Evolutionary conservation across 2,329 filamentous ascomycete genomes (phyloP).

Genomic region (Colletotrichum lupini): DNA sequence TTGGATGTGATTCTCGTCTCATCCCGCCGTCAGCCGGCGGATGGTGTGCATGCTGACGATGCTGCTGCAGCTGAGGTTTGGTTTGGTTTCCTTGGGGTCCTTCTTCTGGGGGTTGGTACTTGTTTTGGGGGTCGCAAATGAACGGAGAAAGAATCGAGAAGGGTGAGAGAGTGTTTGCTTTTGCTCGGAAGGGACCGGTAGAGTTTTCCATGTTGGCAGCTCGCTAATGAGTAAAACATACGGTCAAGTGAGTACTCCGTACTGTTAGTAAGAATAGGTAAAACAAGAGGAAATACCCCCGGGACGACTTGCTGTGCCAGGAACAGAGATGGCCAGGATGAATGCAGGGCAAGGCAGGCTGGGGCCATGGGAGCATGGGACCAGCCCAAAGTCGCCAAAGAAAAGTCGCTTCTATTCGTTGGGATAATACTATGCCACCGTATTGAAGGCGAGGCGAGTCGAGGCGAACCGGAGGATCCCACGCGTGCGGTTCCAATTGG

Average conservation of each 20-base stretch:
- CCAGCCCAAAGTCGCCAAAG: not conserved
- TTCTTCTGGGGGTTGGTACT: too few species aligned
- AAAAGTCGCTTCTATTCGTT: not conserved
- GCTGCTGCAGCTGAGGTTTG: not conserved
- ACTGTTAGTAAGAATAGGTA: not conserved
- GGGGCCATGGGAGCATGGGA: not conserved
- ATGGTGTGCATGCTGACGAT: not conserved
- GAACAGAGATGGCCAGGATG: not conserved
- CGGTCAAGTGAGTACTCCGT: not conserved
- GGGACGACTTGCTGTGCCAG: not conserved
- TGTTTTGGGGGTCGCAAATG: too few species aligned
- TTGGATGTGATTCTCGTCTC: not conserved
- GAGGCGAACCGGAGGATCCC: constrained; percentile 7
- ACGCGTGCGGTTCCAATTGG: not conserved
- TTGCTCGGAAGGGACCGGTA: not conserved
- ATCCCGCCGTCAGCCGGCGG: not conserved
- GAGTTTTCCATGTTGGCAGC: not conserved
- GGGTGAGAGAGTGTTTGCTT: not conserved
- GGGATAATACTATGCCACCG: not conserved
- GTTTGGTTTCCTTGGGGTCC: too few species aligned
- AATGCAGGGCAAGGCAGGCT: not conserved
- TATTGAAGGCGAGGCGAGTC: not conserved
- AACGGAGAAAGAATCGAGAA: not conserved
- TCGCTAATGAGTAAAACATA: not conserved
- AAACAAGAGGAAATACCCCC: not conserved